Conservation (phyloP, 805 yeast genomes). For the Nematodospora valgi region DNA sequence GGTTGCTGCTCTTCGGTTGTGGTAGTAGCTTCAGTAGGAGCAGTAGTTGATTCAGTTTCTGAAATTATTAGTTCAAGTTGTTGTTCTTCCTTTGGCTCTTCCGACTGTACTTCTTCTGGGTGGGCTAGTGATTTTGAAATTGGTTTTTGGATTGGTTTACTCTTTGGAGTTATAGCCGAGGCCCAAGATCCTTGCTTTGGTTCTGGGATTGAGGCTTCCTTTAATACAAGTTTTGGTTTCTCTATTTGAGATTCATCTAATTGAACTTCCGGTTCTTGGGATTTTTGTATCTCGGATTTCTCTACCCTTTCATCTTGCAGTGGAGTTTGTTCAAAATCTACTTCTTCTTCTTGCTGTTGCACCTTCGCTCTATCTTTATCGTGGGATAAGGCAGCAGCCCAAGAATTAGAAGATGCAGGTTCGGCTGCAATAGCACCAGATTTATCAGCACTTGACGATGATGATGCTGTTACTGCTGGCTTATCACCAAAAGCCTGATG, state of each 20-base stretch:
- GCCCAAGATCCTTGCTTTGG: slow-evolving; percentile 65
- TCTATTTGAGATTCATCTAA: slow-evolving; percentile 15
- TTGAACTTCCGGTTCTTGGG: slow-evolving; percentile 14
- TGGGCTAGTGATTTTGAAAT: slow-evolving; percentile 13
- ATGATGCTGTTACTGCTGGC: slow-evolving; percentile 15
- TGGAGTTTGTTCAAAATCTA: too few species aligned
- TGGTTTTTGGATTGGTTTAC: slow-evolving; percentile 42
- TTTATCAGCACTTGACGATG: slow-evolving; percentile 13
- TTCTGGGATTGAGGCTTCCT: slow-evolving; percentile 41
- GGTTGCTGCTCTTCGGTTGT: slow-evolving; percentile 15
- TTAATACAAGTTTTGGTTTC: slow-evolving; percentile 19
- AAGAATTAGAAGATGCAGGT: slow-evolving; percentile 29
- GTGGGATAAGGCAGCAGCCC: slow-evolving; percentile 43
- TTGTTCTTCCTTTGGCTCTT: slow-evolving; percentile 12
- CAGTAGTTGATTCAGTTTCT: slow-evolving; percentile 12
- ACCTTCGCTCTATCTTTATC: slow-evolving; percentile 18
- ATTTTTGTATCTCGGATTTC: slow-evolving; percentile 11
- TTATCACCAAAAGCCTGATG: too few species aligned
- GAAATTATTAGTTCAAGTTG: slow-evolving; percentile 1
- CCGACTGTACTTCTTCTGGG: slow-evolving; percentile 13
- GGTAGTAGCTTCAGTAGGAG: slow-evolving; percentile 7
- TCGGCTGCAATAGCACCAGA: too few species aligned
- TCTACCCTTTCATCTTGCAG: slow-evolving; percentile 7
- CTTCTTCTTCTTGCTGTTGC: slow-evolving; percentile 12
- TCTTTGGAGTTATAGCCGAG: slow-evolving; percentile 54